These are phyloP conservation scores for Macaranga tanarius DNA, from an alignment of 441 rosid species.

Conservation along the genomic window DNA sequence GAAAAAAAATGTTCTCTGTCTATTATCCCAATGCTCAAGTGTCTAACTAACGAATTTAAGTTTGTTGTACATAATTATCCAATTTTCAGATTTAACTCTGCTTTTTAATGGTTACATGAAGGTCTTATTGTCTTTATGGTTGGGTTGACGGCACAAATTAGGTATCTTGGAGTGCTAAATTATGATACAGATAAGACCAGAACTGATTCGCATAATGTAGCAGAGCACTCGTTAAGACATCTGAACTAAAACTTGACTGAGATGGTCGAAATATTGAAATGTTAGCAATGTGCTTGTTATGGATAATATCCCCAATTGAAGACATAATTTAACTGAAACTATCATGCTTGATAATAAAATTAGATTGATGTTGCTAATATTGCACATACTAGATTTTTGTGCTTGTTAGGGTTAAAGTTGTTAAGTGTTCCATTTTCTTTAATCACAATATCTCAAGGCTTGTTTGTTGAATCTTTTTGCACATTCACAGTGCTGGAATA, in stretches of 20 bases:
- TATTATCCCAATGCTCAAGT: background rate
- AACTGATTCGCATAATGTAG: background rate
- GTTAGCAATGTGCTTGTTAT: background rate
- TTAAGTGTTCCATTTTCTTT: background rate
- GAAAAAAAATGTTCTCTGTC: background rate
- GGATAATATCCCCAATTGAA: slow-evolving; percentile 1
- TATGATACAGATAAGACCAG: background rate
- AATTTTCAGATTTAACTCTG: background rate
- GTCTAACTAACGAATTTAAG: slow-evolving; percentile 11
- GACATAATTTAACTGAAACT: background rate
- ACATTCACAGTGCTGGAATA: slow-evolving; percentile 82
- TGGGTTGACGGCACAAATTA: background rate
- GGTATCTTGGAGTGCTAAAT: background rate
- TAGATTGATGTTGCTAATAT: background rate
- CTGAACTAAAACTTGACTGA: slow-evolving; percentile 5
- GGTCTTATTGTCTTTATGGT: background rate
- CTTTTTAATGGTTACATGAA: background rate
- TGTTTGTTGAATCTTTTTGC: slow-evolving; percentile 28
- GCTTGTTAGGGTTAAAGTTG: background rate
- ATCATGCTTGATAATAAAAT: background rate
- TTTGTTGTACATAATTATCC: background rate
- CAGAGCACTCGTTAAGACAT: background rate
- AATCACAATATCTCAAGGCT: slow-evolving; percentile 16
- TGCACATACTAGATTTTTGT: background rate
- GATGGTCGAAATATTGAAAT: background rate